Conservation (phyloP, 331 rosid genomes). For the Pyrus hybrid region DNA sequence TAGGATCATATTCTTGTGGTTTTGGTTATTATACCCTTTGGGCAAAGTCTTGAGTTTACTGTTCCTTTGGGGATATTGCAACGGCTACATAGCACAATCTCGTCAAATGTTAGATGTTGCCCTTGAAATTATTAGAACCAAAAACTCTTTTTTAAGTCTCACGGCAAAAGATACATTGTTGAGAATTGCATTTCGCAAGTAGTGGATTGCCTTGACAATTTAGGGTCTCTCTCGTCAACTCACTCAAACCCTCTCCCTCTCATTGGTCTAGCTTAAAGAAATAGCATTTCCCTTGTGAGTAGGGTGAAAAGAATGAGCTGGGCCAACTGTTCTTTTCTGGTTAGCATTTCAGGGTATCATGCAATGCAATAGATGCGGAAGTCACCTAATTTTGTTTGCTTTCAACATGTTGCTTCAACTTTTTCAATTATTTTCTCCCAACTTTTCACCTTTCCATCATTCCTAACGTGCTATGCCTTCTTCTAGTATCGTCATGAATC, state of each 20-base stretch:
- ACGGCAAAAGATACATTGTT: not conserved
- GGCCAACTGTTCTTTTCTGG: constrained; percentile 15
- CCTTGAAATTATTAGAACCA: not conserved
- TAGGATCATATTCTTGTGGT: not conserved
- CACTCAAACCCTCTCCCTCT: too few relatives aligned
- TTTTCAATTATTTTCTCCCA: not conserved
- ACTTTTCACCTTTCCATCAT: not conserved
- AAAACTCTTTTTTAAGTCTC: not conserved
- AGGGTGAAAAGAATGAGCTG: not conserved
- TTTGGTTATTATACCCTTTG: not conserved
- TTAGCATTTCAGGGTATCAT: constrained; percentile 13
- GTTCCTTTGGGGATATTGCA: too few relatives aligned
- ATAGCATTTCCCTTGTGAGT: not conserved
- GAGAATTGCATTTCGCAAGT: not conserved
- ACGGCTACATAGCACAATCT: too few relatives aligned
- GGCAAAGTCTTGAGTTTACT: not conserved
- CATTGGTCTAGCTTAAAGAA: not conserved
- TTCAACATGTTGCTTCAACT: constrained; percentile 24
- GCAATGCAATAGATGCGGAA: not conserved
- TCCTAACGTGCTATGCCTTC: constrained; percentile 1
- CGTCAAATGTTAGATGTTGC: not conserved
- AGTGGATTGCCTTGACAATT: too few relatives aligned
- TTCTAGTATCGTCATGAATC: not conserved
- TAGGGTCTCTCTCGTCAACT: too few relatives aligned
- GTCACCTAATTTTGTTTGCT: constrained; percentile 1